Conservation (phyloP, 768 basidiomycete genomes). For the Collybiopsis confluens region DNA sequence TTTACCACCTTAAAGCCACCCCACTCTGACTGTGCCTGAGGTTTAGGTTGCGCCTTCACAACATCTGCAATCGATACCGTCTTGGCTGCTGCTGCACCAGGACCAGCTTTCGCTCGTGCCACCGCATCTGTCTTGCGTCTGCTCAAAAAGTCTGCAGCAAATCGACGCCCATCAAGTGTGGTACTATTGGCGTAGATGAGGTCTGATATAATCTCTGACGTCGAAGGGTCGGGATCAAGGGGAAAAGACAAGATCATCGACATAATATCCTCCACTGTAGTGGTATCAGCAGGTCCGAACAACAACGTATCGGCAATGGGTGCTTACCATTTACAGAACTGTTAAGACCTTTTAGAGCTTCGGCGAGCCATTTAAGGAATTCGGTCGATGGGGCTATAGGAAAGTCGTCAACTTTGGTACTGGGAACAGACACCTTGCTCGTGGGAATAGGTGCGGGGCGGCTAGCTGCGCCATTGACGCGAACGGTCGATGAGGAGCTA, state of each 20-base stretch:
- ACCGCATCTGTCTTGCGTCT: conserved; percentile 82
- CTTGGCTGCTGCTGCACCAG: conserved; percentile 38
- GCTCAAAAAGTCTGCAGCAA: conserved; percentile 86
- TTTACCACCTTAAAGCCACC: conserved; percentile 89
- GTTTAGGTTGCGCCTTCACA: conserved; percentile 83
- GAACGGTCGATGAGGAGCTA: conserved; percentile 26
- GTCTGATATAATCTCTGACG: conserved; percentile 90
- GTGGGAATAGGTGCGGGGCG: conserved; percentile 33
- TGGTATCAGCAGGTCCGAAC: conserved; percentile 6
- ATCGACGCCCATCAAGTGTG: conserved; percentile 91
- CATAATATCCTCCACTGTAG: conserved; percentile 89
- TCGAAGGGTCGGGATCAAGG: conserved; percentile 78
- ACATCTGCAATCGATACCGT: conserved; percentile 81
- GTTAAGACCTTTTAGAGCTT: conserved; percentile 77
- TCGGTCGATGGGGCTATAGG: conserved; percentile 76
- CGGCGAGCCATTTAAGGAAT: conserved; percentile 88
- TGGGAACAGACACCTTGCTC: conserved; percentile 23
- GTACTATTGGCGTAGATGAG: conserved; percentile 92
- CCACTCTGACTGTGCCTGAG: conserved; percentile 70
- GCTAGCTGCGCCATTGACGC: conserved; percentile 33
- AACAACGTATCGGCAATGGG: background rate
- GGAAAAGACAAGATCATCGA: conserved; percentile 95
- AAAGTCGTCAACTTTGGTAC: conserved; percentile 55
- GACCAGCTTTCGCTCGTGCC: conserved; percentile 41
- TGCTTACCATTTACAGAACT: conserved; percentile 63